phyloP scores from a whole-genome alignment of 108 stramenopile genomes.

The Tribonema minus region DNA sequence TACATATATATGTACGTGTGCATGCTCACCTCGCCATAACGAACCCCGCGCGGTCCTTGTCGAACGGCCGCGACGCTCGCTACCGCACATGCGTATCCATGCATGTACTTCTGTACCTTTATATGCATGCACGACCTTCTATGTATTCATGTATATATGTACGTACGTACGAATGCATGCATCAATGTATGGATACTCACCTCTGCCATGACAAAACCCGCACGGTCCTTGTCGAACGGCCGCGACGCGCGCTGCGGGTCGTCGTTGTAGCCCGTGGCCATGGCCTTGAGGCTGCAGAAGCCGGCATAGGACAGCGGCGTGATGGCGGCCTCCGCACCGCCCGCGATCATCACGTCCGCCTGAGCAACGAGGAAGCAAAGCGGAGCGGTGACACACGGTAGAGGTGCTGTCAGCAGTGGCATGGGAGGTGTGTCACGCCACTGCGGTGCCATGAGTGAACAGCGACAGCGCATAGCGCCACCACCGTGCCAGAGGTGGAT shows the following conservation, averaged over 20 bases:
- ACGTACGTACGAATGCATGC: too few species aligned
- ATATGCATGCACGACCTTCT: too few species aligned
- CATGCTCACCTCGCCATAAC: constrained; percentile 98
- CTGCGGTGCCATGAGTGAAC: too few species aligned
- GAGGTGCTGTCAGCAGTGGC: too few species aligned
- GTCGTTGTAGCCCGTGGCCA: constrained; percentile 38
- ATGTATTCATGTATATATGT: too few species aligned
- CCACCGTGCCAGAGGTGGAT: too few species aligned
- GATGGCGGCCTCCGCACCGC: constrained; percentile 86
- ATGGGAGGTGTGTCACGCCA: too few species aligned
- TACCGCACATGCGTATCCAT: too few species aligned
- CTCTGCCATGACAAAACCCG: constrained; percentile 98
- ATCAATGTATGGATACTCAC: too few species aligned
- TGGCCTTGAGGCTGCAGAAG: constrained; percentile 80
- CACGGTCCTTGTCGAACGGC: constrained; percentile 90
- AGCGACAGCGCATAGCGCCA: too few species aligned
- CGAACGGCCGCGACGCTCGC: constrained; percentile 91
- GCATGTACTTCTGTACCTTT: too few species aligned
- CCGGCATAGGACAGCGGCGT: constrained; percentile 81
- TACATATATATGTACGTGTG: too few species aligned
- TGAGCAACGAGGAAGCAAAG: constrained; percentile 70
- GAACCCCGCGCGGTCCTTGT: constrained; percentile 86
- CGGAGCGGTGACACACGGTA: constrained; percentile 79
- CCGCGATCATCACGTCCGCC: constrained; percentile 86
- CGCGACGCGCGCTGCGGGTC: constrained; percentile 62